Evolutionary conservation across 345 rosid genomes (phyloP), one percentile per base, ranked within the genome.

Genomic region (Luvunga scandens): DNA sequence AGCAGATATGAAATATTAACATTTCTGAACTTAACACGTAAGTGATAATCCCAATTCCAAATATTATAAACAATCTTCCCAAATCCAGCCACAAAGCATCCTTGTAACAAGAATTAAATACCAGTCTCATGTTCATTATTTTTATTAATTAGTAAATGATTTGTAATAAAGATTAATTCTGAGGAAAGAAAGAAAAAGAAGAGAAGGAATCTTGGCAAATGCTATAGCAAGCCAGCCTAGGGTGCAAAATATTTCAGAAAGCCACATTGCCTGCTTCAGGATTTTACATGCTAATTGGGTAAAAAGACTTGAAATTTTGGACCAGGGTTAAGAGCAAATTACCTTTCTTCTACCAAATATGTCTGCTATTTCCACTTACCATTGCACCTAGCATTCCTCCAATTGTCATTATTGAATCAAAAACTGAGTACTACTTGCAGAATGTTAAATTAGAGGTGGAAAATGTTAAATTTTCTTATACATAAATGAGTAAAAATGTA

Each of bases 311-410:
- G 39, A 38, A 38, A 38, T 8, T 38, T 38, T 38, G 42, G 42
- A 38, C 42, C 0, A 38, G 10, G 42, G 10, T 38, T 38, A 38
- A 0, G 0, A 8, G 10, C 42, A 38, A 38, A 38, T 38, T 6
- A 38, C 42, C 42, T 38, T 38, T 7, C 10, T 38, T 10, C 42
- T 38, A 2, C 91, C 91, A 36, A 89, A 62, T 5, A 70, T 22
- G 64, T 87, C 88, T 33, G 89, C 73, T 76, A 79, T 36, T 25
- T 18, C 90, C 90, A 60, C 91, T 85, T 50, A 80, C 22, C 7
- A 88, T 24, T 69, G 92, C 90, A 31, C 93, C 88, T 12, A 82
- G 38, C 86, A 88, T 83, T 67, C 86, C 93, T 82, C 90, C 95
- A 65, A 91, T 34, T 5, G 91, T 87, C 80, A 89, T 19, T 48